phyloP scores from a whole-genome alignment of 129 eudicot genomes.

The Flaveria brownii region DNA sequence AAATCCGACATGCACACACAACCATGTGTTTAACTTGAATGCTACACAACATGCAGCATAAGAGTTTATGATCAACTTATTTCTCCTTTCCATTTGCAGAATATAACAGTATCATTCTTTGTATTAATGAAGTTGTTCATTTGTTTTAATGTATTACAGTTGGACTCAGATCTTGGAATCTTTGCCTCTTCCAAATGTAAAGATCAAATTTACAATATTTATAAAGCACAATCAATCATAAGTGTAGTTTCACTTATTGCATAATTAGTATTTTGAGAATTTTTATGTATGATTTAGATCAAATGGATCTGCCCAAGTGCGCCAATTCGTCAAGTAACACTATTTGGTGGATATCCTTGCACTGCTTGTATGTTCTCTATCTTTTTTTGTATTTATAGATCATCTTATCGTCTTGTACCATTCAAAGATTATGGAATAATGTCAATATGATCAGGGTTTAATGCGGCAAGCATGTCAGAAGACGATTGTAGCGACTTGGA shows the following conservation, averaged over 20 bases:
- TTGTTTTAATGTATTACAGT: conserved; percentile 41
- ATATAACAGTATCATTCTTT: conserved; percentile 9
- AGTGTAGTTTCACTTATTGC: background rate
- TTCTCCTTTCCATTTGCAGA: conserved; percentile 1
- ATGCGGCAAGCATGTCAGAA: conserved; percentile 49
- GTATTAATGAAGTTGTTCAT: conserved; percentile 6
- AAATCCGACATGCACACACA: conserved; percentile 5
- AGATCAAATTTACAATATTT: conserved; percentile 14
- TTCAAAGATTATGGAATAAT: background rate
- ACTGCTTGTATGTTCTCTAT: conserved; percentile 59
- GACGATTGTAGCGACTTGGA: conserved; percentile 45
- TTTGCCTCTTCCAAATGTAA: conserved; percentile 75
- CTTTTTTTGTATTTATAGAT: background rate
- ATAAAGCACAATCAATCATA: conserved; percentile 16
- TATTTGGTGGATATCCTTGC: conserved; percentile 72
- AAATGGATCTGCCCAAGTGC: conserved; percentile 94
- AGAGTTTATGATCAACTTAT: conserved; percentile 9
- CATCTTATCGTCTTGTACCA: background rate
- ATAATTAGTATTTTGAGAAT: conserved; percentile 13
- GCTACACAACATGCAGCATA: conserved; percentile 18
- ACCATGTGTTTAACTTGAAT: conserved; percentile 24
- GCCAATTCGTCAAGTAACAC: conserved; percentile 71
- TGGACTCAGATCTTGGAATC: conserved; percentile 79
- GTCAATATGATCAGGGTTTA: conserved; percentile 45
- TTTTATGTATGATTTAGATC: conserved; percentile 30